These are phyloP conservation scores for Penicillium bovifimosum DNA, from an alignment of 495 filamentous ascomycete species.

Conservation along the genomic window DNA sequence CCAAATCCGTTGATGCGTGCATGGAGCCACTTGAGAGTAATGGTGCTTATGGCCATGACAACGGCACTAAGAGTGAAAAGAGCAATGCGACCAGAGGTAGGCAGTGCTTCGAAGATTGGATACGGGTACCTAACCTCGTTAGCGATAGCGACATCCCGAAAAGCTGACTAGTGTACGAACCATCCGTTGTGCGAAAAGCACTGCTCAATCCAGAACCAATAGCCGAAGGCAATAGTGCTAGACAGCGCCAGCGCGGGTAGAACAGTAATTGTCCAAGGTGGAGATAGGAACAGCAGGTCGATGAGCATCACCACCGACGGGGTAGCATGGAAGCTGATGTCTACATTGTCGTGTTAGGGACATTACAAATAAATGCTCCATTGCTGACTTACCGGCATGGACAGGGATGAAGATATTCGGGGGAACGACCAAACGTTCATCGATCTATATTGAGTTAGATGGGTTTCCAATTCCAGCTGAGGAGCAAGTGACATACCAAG, in stretches of 20 bases:
- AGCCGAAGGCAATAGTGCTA: constrained; percentile 59
- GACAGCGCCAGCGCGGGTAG: constrained; percentile 59
- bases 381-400: constrained; percentile 33
- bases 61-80: constrained; percentile 66
- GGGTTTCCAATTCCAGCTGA: neutral
- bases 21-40: constrained; percentile 62
- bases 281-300: constrained; percentile 71
- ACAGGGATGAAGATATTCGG: constrained; percentile 41
- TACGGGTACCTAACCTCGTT: constrained; percentile 66
- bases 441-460: constrained; percentile 44
- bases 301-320: constrained; percentile 65
- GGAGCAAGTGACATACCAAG: constrained; percentile 17
- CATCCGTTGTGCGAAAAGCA: constrained; percentile 73
- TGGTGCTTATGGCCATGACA: constrained; percentile 66
- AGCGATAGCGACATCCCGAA: constrained; percentile 21
- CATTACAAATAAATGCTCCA: neutral
- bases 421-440: constrained; percentile 56
- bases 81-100: constrained; percentile 53
- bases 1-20: constrained; percentile 61
- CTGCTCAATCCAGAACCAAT: constrained; percentile 86
- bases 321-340: constrained; percentile 74
- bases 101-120: constrained; percentile 66
- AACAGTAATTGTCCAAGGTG: constrained; percentile 69
- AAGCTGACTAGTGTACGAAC: constrained; percentile 31
- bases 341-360: constrained; percentile 30